phyloP scores from a whole-genome alignment of 2,329 filamentous ascomycete species.

The Pseudogymnoascus sp. region DNA sequence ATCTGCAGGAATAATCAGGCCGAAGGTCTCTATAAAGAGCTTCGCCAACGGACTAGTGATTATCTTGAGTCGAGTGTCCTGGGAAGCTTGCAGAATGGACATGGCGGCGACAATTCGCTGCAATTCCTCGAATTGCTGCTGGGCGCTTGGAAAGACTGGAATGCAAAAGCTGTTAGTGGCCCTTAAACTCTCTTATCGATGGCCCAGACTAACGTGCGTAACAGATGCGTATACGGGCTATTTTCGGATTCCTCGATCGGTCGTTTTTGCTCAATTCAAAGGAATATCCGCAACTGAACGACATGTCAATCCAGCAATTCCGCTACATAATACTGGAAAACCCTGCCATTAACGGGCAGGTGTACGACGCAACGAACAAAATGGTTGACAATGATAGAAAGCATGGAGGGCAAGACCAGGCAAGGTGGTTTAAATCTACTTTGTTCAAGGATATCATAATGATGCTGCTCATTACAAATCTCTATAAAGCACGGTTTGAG shows the following conservation, averaged over 20 bases:
- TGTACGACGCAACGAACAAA: conserved; percentile 31
- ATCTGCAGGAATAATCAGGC: conserved; percentile 74
- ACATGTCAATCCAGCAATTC: conserved; percentile 72
- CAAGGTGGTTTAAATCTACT: conserved; percentile 47
- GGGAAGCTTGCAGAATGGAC: not conserved
- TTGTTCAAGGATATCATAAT: conserved; percentile 69
- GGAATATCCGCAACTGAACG: conserved; percentile 63
- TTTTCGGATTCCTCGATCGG: conserved; percentile 91
- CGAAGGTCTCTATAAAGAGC: conserved; percentile 54
- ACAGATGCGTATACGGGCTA: conserved; percentile 69
- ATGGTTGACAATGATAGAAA: conserved; percentile 66
- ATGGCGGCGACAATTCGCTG: not conserved
- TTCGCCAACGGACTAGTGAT: conserved; percentile 30
- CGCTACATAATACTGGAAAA: conserved; percentile 44
- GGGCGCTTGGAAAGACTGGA: conserved; percentile 7
- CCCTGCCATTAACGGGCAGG: conserved; percentile 26
- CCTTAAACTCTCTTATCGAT: not conserved
- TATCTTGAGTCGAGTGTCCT: conserved; percentile 5
- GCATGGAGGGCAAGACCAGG: conserved; percentile 28
- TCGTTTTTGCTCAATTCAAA: conserved; percentile 74
- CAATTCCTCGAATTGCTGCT: not conserved
- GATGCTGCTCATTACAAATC: conserved; percentile 76
- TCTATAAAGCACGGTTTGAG: conserved; percentile 76
- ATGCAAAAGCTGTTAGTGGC: not conserved
- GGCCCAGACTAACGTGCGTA: conserved; percentile 13